Evolutionary conservation across 2,329 filamentous ascomycete genomes (phyloP), one percentile per base, ranked within the genome.

Genomic region (Aspergillus floridensis): DNA sequence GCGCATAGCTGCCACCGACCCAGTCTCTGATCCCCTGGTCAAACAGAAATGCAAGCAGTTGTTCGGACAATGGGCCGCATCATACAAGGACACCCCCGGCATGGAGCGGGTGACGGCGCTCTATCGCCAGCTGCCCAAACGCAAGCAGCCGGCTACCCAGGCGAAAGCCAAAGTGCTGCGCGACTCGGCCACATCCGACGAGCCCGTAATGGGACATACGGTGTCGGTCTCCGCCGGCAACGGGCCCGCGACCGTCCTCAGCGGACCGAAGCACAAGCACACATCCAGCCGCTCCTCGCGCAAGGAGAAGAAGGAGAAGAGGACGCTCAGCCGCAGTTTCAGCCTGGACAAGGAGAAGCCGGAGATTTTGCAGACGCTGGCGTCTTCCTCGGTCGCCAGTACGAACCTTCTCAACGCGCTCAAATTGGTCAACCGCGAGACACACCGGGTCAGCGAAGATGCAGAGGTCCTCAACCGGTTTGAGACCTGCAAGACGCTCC

Each of bases 341-440:
- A 91, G 90, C 71, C 81, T 98, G 0, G 91, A 96, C 67, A 88
- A 86, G 44, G 95, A 98, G 74, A 93, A 93, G 74, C 90, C 90
- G 0, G 83, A 89, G 61, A 92, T 99, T 80, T 88, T 96, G 65
- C 86, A 88, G 62, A 86, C 88, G n/a, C 92, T 99, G 63, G 95
- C 93, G 3, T 91, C 93, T 50, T 87, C 93, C 0, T 93, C 91
- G 0, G 90, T 98, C 44, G 91, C 92, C 3, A 88, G 92, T n/a
- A 97, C 91, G 0, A 96, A 96, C 72, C 81, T 99, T 44, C 83
- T 88, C 71, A 98, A 99, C 70, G 86, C 88, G 1, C 81, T 99
- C 41, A 92, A 95, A 73, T 87, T 89, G 56, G 93, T 97, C 77
- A 97, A 98, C 73, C 88, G 95, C 61, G 95, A 98, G 73, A 84